These are phyloP conservation scores for Trichoderma virens DNA, from an alignment of 495 filamentous ascomycete genomes.

Conservation along the genomic window DNA sequence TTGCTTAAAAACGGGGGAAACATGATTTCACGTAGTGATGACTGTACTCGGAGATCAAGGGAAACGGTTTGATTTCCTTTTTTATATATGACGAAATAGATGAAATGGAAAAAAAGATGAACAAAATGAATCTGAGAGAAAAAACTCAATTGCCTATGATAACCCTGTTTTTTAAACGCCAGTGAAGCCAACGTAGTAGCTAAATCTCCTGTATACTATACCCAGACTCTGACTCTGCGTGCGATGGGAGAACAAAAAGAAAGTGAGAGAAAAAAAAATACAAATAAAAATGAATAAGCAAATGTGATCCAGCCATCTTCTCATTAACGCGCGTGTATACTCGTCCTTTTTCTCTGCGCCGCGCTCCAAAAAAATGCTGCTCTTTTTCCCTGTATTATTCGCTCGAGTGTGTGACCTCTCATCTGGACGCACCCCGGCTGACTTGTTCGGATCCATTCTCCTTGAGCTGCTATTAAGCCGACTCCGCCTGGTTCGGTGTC, in stretches of 20 bases:
- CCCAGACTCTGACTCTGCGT: no score
- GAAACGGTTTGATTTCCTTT: background rate
- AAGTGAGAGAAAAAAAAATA: background rate
- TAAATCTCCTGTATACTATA: background rate
- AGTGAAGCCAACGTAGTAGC: background rate
- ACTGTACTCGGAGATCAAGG: background rate
- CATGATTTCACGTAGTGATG: background rate
- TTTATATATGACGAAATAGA: background rate
- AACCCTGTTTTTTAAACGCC: background rate
- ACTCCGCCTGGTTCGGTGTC: constrained; percentile 6
- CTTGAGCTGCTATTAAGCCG: background rate
- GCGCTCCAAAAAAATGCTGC: background rate
- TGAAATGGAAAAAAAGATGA: background rate
- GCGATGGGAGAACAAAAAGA: background rate
- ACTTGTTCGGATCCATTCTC: no score
- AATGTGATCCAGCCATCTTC: background rate
- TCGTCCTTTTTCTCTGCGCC: background rate
- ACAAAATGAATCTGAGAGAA: background rate
- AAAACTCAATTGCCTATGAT: background rate
- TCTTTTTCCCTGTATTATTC: no score
- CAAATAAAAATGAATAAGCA: background rate
- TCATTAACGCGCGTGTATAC: background rate
- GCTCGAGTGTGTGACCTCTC: no score
- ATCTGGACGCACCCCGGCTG: background rate
- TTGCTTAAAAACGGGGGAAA: background rate